These are phyloP conservation scores for Penicillium antarcticum DNA, from an alignment of 495 filamentous ascomycete genomes.

Conservation along the genomic window DNA sequence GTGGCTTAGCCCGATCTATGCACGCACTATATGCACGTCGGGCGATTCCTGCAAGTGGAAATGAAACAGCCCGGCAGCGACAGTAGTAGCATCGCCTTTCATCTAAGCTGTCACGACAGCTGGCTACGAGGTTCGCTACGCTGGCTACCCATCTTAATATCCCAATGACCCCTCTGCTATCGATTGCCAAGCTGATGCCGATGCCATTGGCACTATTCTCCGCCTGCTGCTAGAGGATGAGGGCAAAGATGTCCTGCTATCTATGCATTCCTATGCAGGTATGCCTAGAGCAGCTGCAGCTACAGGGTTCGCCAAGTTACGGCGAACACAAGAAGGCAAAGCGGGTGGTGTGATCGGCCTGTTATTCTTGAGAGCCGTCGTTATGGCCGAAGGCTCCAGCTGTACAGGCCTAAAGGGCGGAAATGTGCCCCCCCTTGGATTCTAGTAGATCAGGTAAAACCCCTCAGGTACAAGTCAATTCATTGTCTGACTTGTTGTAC, in stretches of 20 bases:
- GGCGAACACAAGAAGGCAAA: constrained; percentile 17
- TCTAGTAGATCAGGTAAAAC: constrained; percentile 20
- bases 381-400: constrained; percentile 24
- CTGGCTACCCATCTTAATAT: constrained; percentile 21
- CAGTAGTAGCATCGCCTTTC: constrained; percentile 8
- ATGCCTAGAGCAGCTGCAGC: constrained; percentile 28
- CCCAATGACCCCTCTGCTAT: constrained; percentile 11
- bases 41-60: no score
- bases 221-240: constrained; percentile 19
- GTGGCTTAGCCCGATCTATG: no score
- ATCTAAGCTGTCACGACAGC: constrained; percentile 8
- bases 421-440: constrained; percentile 24
- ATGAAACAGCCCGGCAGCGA: no score
- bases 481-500: background rate
- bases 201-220: constrained; percentile 10
- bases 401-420: constrained; percentile 26
- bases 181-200: constrained; percentile 17
- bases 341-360: constrained; percentile 26
- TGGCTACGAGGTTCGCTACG: constrained; percentile 17
- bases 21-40: no score
- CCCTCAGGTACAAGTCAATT: background rate
- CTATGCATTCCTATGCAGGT: constrained; percentile 33
- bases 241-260: constrained; percentile 24
- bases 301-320: constrained; percentile 10
- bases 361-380: constrained; percentile 27